A percentile compares a stretch with the other conserved stretches of the same genome.
Conservation (phyloP, 2,329 filamentous ascomycete species). For the Phaeophleospora eucalypticola region DNA sequence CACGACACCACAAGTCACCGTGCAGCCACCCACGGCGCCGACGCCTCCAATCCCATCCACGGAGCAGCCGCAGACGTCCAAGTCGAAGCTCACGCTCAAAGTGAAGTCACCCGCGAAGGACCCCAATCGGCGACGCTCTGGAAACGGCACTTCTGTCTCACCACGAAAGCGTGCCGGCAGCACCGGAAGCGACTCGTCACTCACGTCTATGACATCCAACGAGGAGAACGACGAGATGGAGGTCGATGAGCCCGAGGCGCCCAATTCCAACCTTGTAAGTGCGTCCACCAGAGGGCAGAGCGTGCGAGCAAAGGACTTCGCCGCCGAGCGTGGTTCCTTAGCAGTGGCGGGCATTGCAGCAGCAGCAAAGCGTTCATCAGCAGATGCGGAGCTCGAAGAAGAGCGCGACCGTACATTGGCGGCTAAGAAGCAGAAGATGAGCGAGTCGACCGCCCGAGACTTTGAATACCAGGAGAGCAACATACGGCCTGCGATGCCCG, state of each 20-base stretch:
- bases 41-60: constrained; percentile 27
- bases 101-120: constrained; percentile 25
- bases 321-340: constrained; percentile 28
- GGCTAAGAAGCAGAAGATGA: constrained; percentile 34
- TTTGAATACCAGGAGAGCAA: constrained; percentile 31
- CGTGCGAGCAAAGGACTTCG: constrained; percentile 25
- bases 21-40: constrained; percentile 14
- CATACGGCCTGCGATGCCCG: constrained; percentile 23
- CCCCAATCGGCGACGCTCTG: constrained; percentile 13
- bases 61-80: constrained; percentile 24
- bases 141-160: constrained; percentile 24
- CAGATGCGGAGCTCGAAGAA: constrained; percentile 31
- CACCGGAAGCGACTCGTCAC: constrained; percentile 28
- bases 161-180: constrained; percentile 25
- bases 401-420: constrained; percentile 26
- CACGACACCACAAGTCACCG: constrained; percentile 1
- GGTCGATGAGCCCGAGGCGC: constrained; percentile 12
- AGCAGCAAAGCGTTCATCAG: constrained; percentile 32
- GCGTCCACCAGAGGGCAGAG: constrained; percentile 16
- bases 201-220: constrained; percentile 34
- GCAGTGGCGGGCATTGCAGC: constrained; percentile 19
- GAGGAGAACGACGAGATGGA: constrained; percentile 28
- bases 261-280: constrained; percentile 7
- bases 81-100: constrained; percentile 31
- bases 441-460: constrained; percentile 27